These are phyloP conservation scores for Fusarium sp. DNA, from an alignment of 2,329 filamentous ascomycete genomes.

Conservation along the genomic window DNA sequence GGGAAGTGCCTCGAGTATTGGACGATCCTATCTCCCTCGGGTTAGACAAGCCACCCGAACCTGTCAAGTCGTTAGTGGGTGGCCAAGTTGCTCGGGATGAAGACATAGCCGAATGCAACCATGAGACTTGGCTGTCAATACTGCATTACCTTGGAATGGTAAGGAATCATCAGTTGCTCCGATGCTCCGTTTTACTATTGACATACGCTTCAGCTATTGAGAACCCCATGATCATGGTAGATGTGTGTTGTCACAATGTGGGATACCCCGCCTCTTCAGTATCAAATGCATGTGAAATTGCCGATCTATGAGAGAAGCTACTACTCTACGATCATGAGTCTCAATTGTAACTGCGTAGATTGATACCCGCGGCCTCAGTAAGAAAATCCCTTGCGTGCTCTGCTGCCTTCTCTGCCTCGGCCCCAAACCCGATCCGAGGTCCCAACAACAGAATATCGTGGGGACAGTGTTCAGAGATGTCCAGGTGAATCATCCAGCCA, in stretches of 20 bases:
- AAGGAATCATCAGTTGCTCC: neutral
- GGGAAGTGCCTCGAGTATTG: constrained; percentile 10
- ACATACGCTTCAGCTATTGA: neutral
- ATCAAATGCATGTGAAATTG: constrained; percentile 25
- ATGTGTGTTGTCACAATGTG: neutral
- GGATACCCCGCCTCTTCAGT: neutral
- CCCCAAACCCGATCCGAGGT: constrained; percentile 22
- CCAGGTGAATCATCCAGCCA: constrained; percentile 31
- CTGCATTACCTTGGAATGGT: neutral
- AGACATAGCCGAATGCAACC: constrained; percentile 2
- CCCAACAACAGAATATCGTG: constrained; percentile 38
- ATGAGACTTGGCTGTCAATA: constrained; percentile 23
- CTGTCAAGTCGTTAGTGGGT: neutral
- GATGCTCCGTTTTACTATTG: neutral
- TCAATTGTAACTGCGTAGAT: constrained; percentile 6
- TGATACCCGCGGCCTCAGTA: constrained; percentile 15
- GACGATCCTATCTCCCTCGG: neutral
- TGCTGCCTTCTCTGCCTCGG: constrained; percentile 35
- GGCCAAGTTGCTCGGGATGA: neutral
- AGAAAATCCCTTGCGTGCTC: constrained; percentile 29
- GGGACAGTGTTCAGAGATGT: constrained; percentile 31
- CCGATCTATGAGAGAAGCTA: neutral
- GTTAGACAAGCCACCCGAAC: neutral
- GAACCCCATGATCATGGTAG: neutral
- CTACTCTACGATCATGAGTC: neutral